phyloP scores from a whole-genome alignment of 805 yeast genomes.

The Monosporozyma servazzii region DNA sequence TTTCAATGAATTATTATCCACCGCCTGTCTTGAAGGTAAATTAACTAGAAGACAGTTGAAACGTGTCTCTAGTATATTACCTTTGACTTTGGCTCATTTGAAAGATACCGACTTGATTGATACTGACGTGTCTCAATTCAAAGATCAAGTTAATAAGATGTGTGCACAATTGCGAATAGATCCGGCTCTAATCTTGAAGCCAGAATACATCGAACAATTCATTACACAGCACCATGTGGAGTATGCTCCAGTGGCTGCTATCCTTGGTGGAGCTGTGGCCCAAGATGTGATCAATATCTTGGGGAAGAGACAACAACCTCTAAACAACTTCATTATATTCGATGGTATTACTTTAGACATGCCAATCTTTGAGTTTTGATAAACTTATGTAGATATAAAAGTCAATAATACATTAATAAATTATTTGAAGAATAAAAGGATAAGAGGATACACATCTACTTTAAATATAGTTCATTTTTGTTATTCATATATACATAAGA shows the following conservation, averaged over 20 bases:
- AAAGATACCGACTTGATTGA: neutral
- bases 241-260: constrained; percentile 75
- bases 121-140: constrained; percentile 18
- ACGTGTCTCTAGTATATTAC: constrained; percentile 32
- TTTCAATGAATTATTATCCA: constrained; percentile 30
- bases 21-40: constrained; percentile 32
- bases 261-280: constrained; percentile 80
- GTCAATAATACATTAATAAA: too few relatives aligned
- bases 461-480: neutral
- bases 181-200: constrained; percentile 32
- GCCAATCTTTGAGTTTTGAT: constrained; percentile 53
- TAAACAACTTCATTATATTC: constrained; percentile 69
- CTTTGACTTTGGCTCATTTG: constrained; percentile 41
- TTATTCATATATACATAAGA: neutral
- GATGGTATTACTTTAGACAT: constrained; percentile 66
- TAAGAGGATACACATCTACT: neutral
- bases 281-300: constrained; percentile 84
- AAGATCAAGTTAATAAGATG: neutral
- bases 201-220: constrained; percentile 32
- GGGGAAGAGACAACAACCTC: constrained; percentile 66
- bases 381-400: too few relatives aligned
- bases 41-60: constrained; percentile 25
- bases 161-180: constrained; percentile 40
- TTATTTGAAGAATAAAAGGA: neutral
- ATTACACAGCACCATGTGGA: constrained; percentile 48